Evolutionary conservation across 768 basidiomycete genomes (phyloP), one percentile per base, ranked within the genome.

Genomic region (Collybia nuda): DNA sequence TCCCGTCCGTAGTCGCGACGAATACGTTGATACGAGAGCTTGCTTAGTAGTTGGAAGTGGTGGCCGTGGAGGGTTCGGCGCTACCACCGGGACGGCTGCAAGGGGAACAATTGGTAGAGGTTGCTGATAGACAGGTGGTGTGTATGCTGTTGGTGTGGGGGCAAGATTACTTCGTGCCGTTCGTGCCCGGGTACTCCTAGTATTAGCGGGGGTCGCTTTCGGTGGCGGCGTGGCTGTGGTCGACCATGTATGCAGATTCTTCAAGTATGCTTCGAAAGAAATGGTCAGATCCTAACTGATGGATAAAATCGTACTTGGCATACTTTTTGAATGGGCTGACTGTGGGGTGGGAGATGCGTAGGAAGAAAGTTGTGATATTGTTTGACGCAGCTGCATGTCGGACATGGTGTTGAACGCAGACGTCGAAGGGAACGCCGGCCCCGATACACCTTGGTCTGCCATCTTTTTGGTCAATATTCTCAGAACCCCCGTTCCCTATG

Each of bases 1-100:
- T 14, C 97, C 97, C 0, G 96, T 95, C 21, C 90, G 85, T 45
- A 98, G 72, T n/a, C 96, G 81, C 5, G 94, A 89, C 0, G 93
- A 75, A 65, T 97, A 98, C 2, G 91, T 88, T 0, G 92, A 87
- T 49, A 82, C 77, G 12, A 84, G 70, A 0, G 88, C 94, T 63
- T 98, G 96, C 0, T 79, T 67, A 0, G 69, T 66, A 0, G 86
- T 78, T 0, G 85, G 79, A 24, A 93, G 70, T 32, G 80, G 81
- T 3, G 79, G 76, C 3, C 73, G 74, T 2, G 79, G 79, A 5
- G 79, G 80, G 47, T 80, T 82, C 4, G 73, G 76, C 2, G 69
- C 64, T 2, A 52, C 67, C 0, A 62, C 52, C 2, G 77, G 72
- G 1, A 66, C 57, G 15, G 52, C 51, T n/a, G 47, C 37, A 37